Conservation (phyloP, 768 basidiomycete genomes). For the Termitomyces sp. region DNA sequence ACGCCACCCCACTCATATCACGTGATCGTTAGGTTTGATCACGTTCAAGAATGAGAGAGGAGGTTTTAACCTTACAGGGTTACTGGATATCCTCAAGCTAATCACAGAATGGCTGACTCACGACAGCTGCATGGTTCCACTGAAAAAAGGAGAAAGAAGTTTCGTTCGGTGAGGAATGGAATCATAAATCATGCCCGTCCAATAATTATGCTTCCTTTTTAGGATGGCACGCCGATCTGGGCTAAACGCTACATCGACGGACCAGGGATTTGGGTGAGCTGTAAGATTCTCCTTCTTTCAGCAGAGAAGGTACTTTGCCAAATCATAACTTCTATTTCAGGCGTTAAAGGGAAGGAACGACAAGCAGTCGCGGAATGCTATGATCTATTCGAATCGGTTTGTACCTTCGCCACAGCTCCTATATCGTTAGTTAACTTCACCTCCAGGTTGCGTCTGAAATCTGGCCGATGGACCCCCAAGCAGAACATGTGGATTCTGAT, state of each 20-base stretch:
- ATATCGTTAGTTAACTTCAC: slow-evolving; percentile 12
- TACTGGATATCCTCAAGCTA: background rate
- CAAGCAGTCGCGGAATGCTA: slow-evolving; percentile 72
- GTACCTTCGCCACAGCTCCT: slow-evolving; percentile 14
- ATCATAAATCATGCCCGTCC: background rate
- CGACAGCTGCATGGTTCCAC: background rate
- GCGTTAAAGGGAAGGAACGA: slow-evolving; percentile 78
- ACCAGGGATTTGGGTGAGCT: slow-evolving; percentile 83
- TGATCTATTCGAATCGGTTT: slow-evolving; percentile 72
- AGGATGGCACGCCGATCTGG: slow-evolving; percentile 71
- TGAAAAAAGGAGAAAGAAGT: slow-evolving; percentile 39
- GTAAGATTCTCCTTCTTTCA: slow-evolving; percentile 24
- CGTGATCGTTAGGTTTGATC: background rate
- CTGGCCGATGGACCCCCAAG: slow-evolving; percentile 47
- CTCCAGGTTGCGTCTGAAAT: slow-evolving; percentile 61
- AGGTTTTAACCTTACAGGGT: no score
- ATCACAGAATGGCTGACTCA: slow-evolving; percentile 1
- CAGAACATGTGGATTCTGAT: slow-evolving; percentile 21
- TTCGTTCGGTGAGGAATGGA: slow-evolving; percentile 38
- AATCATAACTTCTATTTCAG: slow-evolving; percentile 17
- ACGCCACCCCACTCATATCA: background rate
- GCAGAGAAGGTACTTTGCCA: background rate
- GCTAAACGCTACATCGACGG: slow-evolving; percentile 64
- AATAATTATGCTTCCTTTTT: background rate
- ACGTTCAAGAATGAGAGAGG: background rate